Percentiles rank a stretch among this genome's conserved stretches.
phyloP scores from a whole-genome alignment of 768 basidiomycete genomes.

The Serendipita sp. region DNA sequence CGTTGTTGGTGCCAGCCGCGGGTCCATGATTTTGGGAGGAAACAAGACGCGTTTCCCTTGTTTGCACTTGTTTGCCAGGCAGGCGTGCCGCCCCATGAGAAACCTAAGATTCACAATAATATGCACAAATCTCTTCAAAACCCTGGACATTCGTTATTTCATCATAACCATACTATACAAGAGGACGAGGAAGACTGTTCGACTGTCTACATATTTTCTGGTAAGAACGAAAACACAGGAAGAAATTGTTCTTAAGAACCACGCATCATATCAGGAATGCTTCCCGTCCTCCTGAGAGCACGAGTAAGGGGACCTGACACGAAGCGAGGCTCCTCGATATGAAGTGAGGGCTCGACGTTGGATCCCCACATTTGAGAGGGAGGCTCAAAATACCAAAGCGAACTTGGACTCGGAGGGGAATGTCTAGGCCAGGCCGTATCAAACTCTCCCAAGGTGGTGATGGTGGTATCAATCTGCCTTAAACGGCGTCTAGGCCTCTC shows the following conservation, averaged over 20 bases:
- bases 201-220: neutral
- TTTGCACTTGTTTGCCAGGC: neutral
- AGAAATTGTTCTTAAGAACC: neutral
- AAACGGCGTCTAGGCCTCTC: too few relatives aligned
- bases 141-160: too few relatives aligned
- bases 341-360: too few relatives aligned
- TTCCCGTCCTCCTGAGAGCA: neutral
- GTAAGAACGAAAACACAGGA: neutral
- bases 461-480: neutral
- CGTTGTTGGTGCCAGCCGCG: neutral
- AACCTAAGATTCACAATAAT: too few relatives aligned
- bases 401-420: neutral
- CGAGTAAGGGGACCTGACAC: neutral
- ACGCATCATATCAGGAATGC: neutral
- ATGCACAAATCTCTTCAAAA: too few relatives aligned
- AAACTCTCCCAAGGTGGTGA: neutral
- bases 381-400: neutral
- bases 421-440: neutral
- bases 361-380: too few relatives aligned
- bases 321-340: neutral
- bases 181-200: too few relatives aligned
- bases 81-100: neutral
- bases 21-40: neutral
- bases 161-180: too few relatives aligned
- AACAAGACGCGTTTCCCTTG: neutral